Base-by-base conservation (phyloP, 139 green algal genomes). In the Chlorella sp. region DNA sequence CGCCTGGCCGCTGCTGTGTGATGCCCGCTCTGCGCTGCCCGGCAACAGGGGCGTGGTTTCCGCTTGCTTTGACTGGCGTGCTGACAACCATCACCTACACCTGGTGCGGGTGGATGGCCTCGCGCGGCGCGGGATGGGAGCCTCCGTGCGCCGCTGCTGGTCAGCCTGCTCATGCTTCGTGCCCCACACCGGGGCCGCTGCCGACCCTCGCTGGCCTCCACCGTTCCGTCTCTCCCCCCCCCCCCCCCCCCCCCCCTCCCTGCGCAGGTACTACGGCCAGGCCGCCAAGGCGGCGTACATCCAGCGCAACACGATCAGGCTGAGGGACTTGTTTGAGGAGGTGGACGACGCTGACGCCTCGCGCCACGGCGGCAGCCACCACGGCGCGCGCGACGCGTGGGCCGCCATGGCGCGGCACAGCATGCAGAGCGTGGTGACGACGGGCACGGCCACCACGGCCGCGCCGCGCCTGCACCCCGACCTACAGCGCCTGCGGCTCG, bases 101-200 rank as follows among this genome's bases (percentile, higher is more conserved):
- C 29, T 73, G 67, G 67, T 48, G 62, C 48, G 62, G 67, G 67
- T 46, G 67, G n/a, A n/a, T n/a, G n/a, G n/a, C n/a, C n/a, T n/a
- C n/a, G n/a, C n/a, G n/a, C n/a, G n/a, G n/a, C n/a, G n/a, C n/a
- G n/a, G n/a, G n/a, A n/a, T n/a, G n/a, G n/a, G n/a, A n/a, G n/a
- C n/a, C n/a, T 25, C 60, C 36, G 2, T 67, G 11, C 17, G 46
- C 8, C 7, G 19, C 36, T 67, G 56, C 5, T 0, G 35, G 33
- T 8, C n/a, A n/a, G n/a, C n/a, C n/a, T n/a, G n/a, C n/a, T n/a
- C n/a, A n/a, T n/a, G n/a, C n/a, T n/a, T n/a, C n/a, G n/a, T n/a
- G n/a, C n/a, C n/a, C n/a, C n/a, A n/a, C n/a, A n/a, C n/a, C n/a
- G n/a, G n/a, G n/a, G n/a, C n/a, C n/a, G n/a, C n/a, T n/a, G n/a